These are phyloP conservation scores for Pecoramyces ruminantium DNA, from an alignment of 192 early-diverging fungal species.

Conservation along the genomic window DNA sequence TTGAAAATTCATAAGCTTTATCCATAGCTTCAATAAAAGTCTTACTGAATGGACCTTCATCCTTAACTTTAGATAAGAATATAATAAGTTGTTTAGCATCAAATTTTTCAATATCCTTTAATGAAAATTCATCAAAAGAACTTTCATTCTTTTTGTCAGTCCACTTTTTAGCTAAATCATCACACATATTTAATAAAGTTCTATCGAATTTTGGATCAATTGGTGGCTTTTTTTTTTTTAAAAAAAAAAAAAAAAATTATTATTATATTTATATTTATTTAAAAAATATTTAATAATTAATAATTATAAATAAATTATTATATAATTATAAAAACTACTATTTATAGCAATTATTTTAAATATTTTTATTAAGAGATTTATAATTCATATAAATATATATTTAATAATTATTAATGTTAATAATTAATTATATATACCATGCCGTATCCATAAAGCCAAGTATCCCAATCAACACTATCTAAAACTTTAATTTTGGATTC, in stretches of 20 bases:
- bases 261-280: too few species aligned
- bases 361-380: too few species aligned
- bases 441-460: slow-evolving; percentile 72
- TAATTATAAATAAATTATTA: too few species aligned
- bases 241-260: not conserved
- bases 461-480: slow-evolving; percentile 74
- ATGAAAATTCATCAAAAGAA: slow-evolving; percentile 29
- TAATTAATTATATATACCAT: slow-evolving; percentile 34
- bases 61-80: slow-evolving; percentile 18
- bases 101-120: slow-evolving; percentile 48
- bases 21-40: slow-evolving; percentile 49
- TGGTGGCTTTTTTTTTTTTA: slow-evolving; percentile 30
- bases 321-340: too few species aligned
- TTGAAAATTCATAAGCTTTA: slow-evolving; percentile 47
- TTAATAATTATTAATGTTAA: slow-evolving; percentile 5
- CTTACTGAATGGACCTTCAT: slow-evolving; percentile 40
- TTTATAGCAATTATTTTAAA: too few species aligned
- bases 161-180: slow-evolving; percentile 64
- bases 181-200: slow-evolving; percentile 62
- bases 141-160: slow-evolving; percentile 14
- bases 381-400: too few species aligned
- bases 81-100: slow-evolving; percentile 41
- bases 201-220: slow-evolving; percentile 71
- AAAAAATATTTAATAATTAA: too few species aligned
- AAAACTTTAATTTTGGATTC: slow-evolving; percentile 51